Evolutionary conservation across 371 early-diverging fungal species (phyloP), one percentile per base, ranked within the genome.

Genomic region (Mycotypha africana): DNA sequence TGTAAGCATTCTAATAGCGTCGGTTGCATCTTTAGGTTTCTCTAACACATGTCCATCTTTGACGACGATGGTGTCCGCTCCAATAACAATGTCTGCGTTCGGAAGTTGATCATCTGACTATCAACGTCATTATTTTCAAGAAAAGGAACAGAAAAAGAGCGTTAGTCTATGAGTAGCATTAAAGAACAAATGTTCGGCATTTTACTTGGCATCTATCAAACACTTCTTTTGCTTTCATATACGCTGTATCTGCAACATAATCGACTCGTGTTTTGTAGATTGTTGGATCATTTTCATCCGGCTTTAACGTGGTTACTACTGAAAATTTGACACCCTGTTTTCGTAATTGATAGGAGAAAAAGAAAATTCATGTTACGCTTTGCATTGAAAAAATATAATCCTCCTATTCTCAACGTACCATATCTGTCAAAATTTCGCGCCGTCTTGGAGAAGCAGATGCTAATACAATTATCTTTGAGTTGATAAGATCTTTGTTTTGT

Each of bases 371-470:
- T n/a, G n/a, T n/a, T n/a, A n/a, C n/a, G n/a, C n/a, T n/a, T n/a
- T n/a, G n/a, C n/a, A n/a, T n/a, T n/a, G n/a, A n/a, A n/a, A n/a
- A n/a, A n/a, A n/a, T n/a, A n/a, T n/a, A n/a, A n/a, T n/a, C n/a
- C n/a, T n/a, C n/a, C 11, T 28, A 28, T 28, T 28, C 28, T 8
- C 11, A 28, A 22, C 3, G 16, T 60, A 76, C 85, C 53, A 91
- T 65, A 8, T 74, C 61, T 31, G 62, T 53, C 39, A 93, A 61
- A 36, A 93, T 84, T 38, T 92, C 88, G 51, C 72, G 76, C 46
- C 93, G 78, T 21, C 92, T 76, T 2, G 88, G 91, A 4, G 91
- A 90, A 7, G 81, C 82, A 3, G 92, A 92, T 17, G 89, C 93
- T 19, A 93, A 73, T 19, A 93, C 55, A 34, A 91, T 62, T 11